Evolutionary conservation across 345 rosid genomes (phyloP).

Genomic region (Luvunga scandens): DNA sequence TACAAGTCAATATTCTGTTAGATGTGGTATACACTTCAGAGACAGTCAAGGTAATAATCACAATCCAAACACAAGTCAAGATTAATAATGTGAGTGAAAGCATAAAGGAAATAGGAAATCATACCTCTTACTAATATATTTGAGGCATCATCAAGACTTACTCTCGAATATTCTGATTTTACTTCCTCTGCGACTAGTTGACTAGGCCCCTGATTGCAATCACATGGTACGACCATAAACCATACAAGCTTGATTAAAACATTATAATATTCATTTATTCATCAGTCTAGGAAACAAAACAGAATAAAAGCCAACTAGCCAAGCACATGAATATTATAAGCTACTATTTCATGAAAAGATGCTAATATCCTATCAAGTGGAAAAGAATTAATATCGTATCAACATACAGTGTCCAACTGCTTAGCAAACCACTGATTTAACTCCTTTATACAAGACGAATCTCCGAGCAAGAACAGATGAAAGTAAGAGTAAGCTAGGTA

Average conservation of each 20-base stretch:
- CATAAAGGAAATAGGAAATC: slow-evolving; percentile 7
- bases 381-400: slow-evolving; percentile 1
- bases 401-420: slow-evolving; percentile 82
- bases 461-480: slow-evolving; percentile 80
- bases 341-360: neutral
- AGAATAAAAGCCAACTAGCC: slow-evolving; percentile 2
- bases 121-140: slow-evolving; percentile 72
- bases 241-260: neutral
- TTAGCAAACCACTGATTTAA: slow-evolving; percentile 89
- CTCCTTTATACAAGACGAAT: slow-evolving; percentile 79
- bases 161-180: slow-evolving; percentile 93
- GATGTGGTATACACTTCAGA: neutral
- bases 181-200: slow-evolving; percentile 94
- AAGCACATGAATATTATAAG: neutral
- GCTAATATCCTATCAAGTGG: neutral
- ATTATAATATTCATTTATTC: neutral
- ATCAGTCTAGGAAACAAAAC: neutral
- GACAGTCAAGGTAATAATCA: neutral
- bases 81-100: neutral
- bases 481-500: slow-evolving; percentile 87
- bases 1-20: slow-evolving; percentile 1
- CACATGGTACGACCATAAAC: slow-evolving; percentile 15
- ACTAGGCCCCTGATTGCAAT: slow-evolving; percentile 70
- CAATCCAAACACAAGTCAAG: neutral
- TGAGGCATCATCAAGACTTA: slow-evolving; percentile 81